Conservation (phyloP, 1,284 basidiomycete genomes). For the Cryptococcus wingfieldii region DNA sequence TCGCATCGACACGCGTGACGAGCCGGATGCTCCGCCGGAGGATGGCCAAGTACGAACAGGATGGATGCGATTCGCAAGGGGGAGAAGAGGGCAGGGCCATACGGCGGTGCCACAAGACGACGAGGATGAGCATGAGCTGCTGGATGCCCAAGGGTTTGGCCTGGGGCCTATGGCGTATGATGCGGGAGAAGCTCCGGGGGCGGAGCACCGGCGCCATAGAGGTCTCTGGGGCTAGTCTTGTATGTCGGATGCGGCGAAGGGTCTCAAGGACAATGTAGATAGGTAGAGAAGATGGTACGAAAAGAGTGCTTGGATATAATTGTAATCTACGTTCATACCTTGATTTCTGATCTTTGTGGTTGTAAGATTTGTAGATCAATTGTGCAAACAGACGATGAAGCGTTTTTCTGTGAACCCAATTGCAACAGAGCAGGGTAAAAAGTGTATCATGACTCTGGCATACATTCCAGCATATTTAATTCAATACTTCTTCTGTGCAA, state of each 20-base stretch:
- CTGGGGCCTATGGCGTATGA: slow-evolving; percentile 30
- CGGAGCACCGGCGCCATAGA: slow-evolving; percentile 6
- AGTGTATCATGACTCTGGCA: too few species aligned
- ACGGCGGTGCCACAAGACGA: slow-evolving; percentile 24
- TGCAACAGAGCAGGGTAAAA: too few species aligned
- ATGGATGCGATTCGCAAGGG: not conserved
- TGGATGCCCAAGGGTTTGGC: slow-evolving; percentile 41
- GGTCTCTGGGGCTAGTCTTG: slow-evolving; percentile 18
- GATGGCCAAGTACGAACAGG: not conserved
- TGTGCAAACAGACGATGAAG: too few species aligned
- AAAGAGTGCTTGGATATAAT: not conserved
- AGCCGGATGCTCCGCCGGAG: too few species aligned
- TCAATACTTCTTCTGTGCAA: too few species aligned
- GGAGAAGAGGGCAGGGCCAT: slow-evolving; percentile 25
- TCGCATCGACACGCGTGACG: not conserved
- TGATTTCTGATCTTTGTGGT: too few species aligned
- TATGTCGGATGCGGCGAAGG: not conserved
- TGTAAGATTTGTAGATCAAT: too few species aligned
- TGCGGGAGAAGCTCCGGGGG: slow-evolving; percentile 9
- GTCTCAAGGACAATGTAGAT: too few species aligned
- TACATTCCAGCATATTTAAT: too few species aligned
- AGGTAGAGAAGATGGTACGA: not conserved
- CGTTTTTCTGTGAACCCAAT: too few species aligned
- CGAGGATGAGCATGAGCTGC: slow-evolving; percentile 31
- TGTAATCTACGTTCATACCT: not conserved